Evolutionary conservation across 73 alveolate genomes (phyloP).

Genomic region (Paramecium sonneborni): DNA sequence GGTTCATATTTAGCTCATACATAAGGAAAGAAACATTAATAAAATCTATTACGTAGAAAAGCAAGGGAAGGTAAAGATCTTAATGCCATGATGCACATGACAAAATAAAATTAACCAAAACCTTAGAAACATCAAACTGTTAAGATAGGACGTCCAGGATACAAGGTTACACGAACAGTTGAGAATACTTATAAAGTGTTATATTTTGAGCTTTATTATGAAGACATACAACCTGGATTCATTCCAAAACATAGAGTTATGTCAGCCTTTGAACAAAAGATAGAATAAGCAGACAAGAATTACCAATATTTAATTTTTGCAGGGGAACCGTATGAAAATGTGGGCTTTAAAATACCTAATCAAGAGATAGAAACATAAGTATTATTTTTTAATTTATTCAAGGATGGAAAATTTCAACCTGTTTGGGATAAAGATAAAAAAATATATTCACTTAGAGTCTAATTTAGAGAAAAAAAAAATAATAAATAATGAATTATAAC

Average conservation of each 20-base stretch:
- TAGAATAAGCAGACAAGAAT: slow-evolving; percentile 86
- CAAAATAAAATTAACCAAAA: slow-evolving; percentile 68
- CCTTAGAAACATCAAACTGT: slow-evolving; percentile 76
- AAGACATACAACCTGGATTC: slow-evolving; percentile 77
- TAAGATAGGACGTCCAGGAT: slow-evolving; percentile 99
- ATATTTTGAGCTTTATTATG: slow-evolving; percentile 97
- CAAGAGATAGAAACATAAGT: slow-evolving; percentile 53
- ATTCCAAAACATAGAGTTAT: slow-evolving; percentile 96
- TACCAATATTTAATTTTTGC: slow-evolving; percentile 97
- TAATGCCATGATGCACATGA: slow-evolving; percentile 77
- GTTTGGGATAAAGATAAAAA: slow-evolving; percentile 62
- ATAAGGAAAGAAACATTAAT: slow-evolving; percentile 98
- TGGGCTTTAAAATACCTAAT: slow-evolving; percentile 67
- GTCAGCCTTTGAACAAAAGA: slow-evolving; percentile 95
- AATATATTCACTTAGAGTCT: slow-evolving; percentile 30
- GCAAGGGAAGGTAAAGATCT: slow-evolving; percentile 85
- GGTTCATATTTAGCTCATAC: slow-evolving; percentile 97
- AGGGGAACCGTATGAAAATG: slow-evolving; percentile 99
- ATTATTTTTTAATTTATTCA: background rate
- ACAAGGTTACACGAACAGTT: slow-evolving; percentile 93
- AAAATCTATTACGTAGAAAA: slow-evolving; percentile 91
- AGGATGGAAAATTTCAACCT: slow-evolving; percentile 51
- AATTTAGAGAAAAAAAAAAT: slow-evolving; percentile 48
- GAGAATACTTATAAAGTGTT: slow-evolving; percentile 95
- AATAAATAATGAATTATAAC: background rate